phyloP scores from a whole-genome alignment of 1,284 basidiomycete species.

The Hymenochaete sp. region DNA sequence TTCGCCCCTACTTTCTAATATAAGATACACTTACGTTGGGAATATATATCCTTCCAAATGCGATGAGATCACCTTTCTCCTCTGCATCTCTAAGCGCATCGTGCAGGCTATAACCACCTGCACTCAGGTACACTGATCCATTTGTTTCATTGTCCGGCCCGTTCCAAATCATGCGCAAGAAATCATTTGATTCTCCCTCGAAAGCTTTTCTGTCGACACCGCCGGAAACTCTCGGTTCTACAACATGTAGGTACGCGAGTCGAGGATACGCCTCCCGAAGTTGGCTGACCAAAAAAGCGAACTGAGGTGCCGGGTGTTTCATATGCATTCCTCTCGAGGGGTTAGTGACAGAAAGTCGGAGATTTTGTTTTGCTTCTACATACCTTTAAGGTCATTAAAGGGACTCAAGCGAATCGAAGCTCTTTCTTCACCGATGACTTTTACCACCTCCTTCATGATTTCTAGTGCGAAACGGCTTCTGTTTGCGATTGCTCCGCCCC shows the following conservation, averaged over 20 bases:
- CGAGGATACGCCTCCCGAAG: constrained; percentile 32
- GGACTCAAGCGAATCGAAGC: constrained; percentile 34
- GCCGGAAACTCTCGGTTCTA: constrained; percentile 29
- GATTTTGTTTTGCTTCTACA: background rate
- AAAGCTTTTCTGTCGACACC: constrained; percentile 8
- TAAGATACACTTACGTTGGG: constrained; percentile 31
- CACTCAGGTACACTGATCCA: constrained; percentile 30
- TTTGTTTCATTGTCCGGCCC: background rate
- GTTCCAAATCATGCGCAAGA: constrained; percentile 29
- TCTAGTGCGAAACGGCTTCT: constrained; percentile 34
- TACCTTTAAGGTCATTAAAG: constrained; percentile 23
- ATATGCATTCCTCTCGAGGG: constrained; percentile 25
- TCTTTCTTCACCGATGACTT: constrained; percentile 19
- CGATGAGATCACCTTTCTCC: constrained; percentile 31
- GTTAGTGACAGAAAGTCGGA: background rate
- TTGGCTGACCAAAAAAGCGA: constrained; percentile 28
- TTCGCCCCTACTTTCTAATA: background rate
- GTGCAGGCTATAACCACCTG: constrained; percentile 28
- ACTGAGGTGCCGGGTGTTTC: constrained; percentile 23
- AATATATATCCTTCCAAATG: constrained; percentile 43
- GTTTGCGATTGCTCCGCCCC: constrained; percentile 39
- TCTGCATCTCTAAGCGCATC: constrained; percentile 28
- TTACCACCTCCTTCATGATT: constrained; percentile 26
- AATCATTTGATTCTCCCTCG: constrained; percentile 26
- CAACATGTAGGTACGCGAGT: constrained; percentile 49